phyloP scores from a whole-genome alignment of 441 rosid species.

The Populus hybrid region DNA sequence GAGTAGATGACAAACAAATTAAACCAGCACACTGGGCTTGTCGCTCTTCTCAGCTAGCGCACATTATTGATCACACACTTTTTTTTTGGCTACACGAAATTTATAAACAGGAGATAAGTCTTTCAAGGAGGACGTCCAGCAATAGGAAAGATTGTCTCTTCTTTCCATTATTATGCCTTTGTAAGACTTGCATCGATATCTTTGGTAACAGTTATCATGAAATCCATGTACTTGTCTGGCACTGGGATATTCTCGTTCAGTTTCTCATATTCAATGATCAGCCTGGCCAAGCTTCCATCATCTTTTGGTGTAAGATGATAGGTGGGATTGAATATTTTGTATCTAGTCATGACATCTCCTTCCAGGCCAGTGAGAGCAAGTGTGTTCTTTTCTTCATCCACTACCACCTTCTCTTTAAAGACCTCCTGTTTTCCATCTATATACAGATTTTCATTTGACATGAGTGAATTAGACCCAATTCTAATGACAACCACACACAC shows the following conservation, averaged over 20 bases:
- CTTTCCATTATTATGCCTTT: neutral
- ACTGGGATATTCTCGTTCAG: slow-evolving; percentile 3
- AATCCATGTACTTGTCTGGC: slow-evolving; percentile 28
- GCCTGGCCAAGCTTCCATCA: slow-evolving; percentile 11
- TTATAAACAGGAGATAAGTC: neutral
- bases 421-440: slow-evolving; percentile 30
- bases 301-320: slow-evolving; percentile 18
- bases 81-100: neutral
- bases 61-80: neutral
- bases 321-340: slow-evolving; percentile 22
- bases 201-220: slow-evolving; percentile 11
- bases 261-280: slow-evolving; percentile 31
- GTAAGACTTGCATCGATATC: slow-evolving; percentile 20
- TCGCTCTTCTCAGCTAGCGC: neutral
- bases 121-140: neutral
- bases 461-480: too few species aligned
- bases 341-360: slow-evolving; percentile 28
- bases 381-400: slow-evolving; percentile 25
- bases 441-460: neutral
- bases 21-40: neutral
- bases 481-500: too few species aligned
- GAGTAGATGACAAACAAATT: neutral
- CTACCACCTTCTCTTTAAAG: slow-evolving; percentile 21
- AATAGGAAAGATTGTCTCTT: neutral
- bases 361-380: slow-evolving; percentile 19